Evolutionary conservation across 2,329 filamentous ascomycete species (phyloP).

Genomic region (Remersonia thermophila): DNA sequence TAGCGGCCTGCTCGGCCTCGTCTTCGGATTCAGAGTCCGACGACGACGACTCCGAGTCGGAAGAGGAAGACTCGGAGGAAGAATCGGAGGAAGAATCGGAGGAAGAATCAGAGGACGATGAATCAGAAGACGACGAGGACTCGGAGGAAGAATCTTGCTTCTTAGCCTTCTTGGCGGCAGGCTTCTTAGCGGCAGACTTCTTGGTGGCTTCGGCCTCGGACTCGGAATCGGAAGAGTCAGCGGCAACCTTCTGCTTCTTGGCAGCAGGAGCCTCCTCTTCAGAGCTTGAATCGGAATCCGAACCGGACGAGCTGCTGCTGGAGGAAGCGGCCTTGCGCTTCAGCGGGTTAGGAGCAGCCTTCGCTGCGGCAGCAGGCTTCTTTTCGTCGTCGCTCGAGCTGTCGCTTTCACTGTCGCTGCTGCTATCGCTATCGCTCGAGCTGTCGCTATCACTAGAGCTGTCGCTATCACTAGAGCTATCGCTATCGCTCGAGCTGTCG

Average conservation of each 20-base stretch:
- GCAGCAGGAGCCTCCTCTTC: conserved; percentile 34
- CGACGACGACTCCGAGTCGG: conserved; percentile 15
- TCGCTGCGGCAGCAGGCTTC: conserved; percentile 13
- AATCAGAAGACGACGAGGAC: conserved; percentile 19
- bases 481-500: conserved; percentile 22
- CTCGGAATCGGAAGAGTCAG: conserved; percentile 21
- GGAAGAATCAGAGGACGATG: conserved; percentile 18
- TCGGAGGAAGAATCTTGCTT: conserved; percentile 21
- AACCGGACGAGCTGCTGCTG: conserved; percentile 27
- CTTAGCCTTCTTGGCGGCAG: conserved; percentile 16
- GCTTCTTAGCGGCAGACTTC: conserved; percentile 40
- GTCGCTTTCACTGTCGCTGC: conserved; percentile 22
- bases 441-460: conserved; percentile 5
- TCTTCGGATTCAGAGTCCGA: conserved; percentile 22
- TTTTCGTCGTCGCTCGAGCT: conserved; percentile 22
- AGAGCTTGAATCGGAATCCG: conserved; percentile 28
- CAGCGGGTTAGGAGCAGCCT: conserved; percentile 27
- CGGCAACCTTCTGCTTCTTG: conserved; percentile 38
- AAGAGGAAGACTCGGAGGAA: conserved; percentile 11
- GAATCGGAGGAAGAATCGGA: conserved; percentile 19
- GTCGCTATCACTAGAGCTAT: conserved; percentile 18
- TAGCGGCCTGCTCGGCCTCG: conserved; percentile 16
- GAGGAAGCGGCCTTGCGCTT: conserved; percentile 42
- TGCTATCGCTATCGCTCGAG: conserved; percentile 6
- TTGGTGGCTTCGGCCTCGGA: conserved; percentile 14